Evolutionary conservation across 2,329 filamentous ascomycete genomes (phyloP).

Genomic region (Thielaviopsis euricoi): DNA sequence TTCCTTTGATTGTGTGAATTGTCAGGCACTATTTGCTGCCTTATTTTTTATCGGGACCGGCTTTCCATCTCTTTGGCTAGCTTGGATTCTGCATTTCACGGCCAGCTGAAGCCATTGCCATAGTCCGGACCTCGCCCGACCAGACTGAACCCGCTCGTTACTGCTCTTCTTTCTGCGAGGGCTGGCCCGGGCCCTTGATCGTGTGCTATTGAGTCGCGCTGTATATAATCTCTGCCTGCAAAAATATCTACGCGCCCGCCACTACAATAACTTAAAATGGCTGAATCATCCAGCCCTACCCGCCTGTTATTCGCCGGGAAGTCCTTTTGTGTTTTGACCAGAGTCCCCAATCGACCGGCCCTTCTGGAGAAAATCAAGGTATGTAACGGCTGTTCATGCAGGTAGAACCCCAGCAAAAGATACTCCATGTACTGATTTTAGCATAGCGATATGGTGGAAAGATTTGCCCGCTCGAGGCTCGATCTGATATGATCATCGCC

Average conservation of each 20-base stretch:
- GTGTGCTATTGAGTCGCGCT: background rate
- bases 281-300: background rate
- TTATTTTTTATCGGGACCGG: background rate
- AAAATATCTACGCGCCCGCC: background rate
- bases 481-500: conserved; percentile 37
- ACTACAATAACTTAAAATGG: background rate
- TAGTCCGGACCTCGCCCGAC: background rate
- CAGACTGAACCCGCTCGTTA: background rate
- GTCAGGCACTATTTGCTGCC: background rate
- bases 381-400: conserved; percentile 11
- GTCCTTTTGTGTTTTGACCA: conserved; percentile 32
- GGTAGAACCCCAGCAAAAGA: background rate
- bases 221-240: background rate
- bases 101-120: background rate
- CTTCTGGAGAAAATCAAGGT: conserved; percentile 28
- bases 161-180: background rate
- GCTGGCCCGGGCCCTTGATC: background rate
- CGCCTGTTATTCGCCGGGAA: conserved; percentile 28
- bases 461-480: conserved; percentile 31
- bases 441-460: conserved; percentile 33
- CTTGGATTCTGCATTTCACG: background rate
- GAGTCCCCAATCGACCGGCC: conserved; percentile 25
- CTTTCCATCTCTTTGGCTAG: background rate
- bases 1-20: background rate
- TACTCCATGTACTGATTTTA: background rate